Evolutionary conservation across 257 asterid species (phyloP).

Genomic region (Euphrasia confusa): DNA sequence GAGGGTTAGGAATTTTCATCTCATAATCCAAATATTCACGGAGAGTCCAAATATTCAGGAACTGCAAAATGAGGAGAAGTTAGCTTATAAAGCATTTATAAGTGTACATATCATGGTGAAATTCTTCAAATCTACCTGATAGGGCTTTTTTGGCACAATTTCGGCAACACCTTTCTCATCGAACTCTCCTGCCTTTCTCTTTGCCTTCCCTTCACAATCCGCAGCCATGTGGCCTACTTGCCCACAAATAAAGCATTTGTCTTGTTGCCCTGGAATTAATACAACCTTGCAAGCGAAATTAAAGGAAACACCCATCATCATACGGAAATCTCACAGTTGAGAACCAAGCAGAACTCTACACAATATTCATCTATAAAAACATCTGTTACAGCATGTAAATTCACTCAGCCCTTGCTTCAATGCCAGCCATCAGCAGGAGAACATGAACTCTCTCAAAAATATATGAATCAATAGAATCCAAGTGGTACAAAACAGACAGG

Average conservation of each 20-base stretch:
- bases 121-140: slow-evolving; percentile 46
- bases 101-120: slow-evolving; percentile 13
- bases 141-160: slow-evolving; percentile 75
- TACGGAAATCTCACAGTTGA: slow-evolving; percentile 19
- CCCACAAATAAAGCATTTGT: slow-evolving; percentile 91
- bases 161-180: slow-evolving; percentile 87
- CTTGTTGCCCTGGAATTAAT: slow-evolving; percentile 89
- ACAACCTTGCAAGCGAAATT: slow-evolving; percentile 58
- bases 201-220: slow-evolving; percentile 81
- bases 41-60: slow-evolving; percentile 88
- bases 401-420: slow-evolving; percentile 12
- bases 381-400: slow-evolving; percentile 1
- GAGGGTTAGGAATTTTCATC: slow-evolving; percentile 85
- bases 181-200: slow-evolving; percentile 91
- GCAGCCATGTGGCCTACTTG: slow-evolving; percentile 96
- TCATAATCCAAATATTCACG: slow-evolving; percentile 91
- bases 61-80: slow-evolving; percentile 47
- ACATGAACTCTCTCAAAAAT: slow-evolving; percentile 13
- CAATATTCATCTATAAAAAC: slow-evolving; percentile 8
- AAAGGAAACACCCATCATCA: slow-evolving; percentile 19
- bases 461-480: slow-evolving; percentile 7
- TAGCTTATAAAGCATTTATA: slow-evolving; percentile 15
- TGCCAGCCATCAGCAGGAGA: slow-evolving; percentile 1
- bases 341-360: slow-evolving; percentile 2
- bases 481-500: not conserved